Percentiles rank a stretch among this genome's conserved stretches.
Evolutionary conservation across 192 early-diverging fungal genomes (phyloP).

Genomic region (Coemansia sp.): DNA sequence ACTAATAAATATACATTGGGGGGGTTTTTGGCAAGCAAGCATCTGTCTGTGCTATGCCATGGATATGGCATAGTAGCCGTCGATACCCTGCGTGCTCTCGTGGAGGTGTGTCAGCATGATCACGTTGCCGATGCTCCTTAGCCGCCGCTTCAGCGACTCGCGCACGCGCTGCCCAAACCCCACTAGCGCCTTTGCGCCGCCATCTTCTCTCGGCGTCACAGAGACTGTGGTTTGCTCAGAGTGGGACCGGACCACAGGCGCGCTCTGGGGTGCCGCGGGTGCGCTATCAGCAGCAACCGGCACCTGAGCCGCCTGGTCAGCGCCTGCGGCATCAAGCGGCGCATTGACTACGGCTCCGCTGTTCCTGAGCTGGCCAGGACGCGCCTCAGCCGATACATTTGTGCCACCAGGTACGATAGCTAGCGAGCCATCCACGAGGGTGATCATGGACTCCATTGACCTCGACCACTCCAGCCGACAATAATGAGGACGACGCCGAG

Average conservation of each 20-base stretch:
- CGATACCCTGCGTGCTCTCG: slow-evolving; percentile 11
- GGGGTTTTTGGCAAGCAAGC: neutral
- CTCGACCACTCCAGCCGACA: slow-evolving; percentile 38
- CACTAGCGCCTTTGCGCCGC: slow-evolving; percentile 4
- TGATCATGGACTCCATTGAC: slow-evolving; percentile 40
- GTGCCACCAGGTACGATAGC: neutral
- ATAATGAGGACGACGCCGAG: slow-evolving; percentile 33
- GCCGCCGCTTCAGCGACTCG: slow-evolving; percentile 23
- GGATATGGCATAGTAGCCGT: slow-evolving; percentile 24
- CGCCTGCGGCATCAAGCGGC: neutral
- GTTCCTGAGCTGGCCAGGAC: slow-evolving; percentile 16
- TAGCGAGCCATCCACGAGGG: slow-evolving; percentile 26
- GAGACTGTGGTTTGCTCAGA: slow-evolving; percentile 31
- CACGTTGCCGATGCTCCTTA: slow-evolving; percentile 13
- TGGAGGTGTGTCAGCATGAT: slow-evolving; percentile 12
- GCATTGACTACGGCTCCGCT: neutral
- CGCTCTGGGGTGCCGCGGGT: neutral
- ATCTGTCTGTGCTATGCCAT: neutral
- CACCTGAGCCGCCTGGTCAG: neutral
- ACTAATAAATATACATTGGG: slow-evolving; percentile 1
- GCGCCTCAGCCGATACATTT: slow-evolving; percentile 6
- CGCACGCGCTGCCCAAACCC: slow-evolving; percentile 23
- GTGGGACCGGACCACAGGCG: slow-evolving; percentile 24
- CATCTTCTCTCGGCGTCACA: neutral
- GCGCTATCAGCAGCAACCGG: neutral